Percentiles rank a stretch among this genome's conserved stretches.
Conservation (phyloP, 768 basidiomycete genomes). For the Trametes villosa region DNA sequence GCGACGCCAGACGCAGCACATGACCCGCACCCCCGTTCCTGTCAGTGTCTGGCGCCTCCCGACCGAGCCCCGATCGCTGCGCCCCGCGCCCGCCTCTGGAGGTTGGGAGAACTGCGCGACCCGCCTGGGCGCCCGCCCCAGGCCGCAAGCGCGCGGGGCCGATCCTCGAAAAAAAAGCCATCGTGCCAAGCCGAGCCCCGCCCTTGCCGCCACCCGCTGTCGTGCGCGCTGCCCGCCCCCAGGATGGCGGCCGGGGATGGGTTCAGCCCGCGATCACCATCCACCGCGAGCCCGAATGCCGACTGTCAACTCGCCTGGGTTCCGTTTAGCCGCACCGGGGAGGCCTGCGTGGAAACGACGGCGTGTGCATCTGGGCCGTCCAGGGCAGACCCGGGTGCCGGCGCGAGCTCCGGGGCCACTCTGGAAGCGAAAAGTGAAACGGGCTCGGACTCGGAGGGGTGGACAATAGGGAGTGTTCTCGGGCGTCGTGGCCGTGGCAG, state of each 20-base stretch:
- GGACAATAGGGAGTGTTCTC: neutral
- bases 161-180: neutral
- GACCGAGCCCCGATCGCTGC: conserved; percentile 6
- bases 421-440: no score
- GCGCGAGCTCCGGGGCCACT: conserved; percentile 1
- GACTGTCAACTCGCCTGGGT: neutral
- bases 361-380: conserved; percentile 3
- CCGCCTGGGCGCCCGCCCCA: neutral
- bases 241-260: conserved; percentile 2
- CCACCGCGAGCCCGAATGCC: neutral
- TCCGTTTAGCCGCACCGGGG: conserved; percentile 1
- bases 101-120: neutral
- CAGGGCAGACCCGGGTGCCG: neutral
- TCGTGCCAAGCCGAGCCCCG: neutral
- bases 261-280: conserved; percentile 9
- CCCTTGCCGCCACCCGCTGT: neutral
- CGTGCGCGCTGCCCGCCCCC: neutral
- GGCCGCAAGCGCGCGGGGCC: neutral
- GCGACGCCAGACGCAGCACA: neutral
- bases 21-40: conserved; percentile 5
- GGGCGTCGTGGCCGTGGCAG: neutral
- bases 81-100: conserved; percentile 1
- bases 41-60: conserved; percentile 4
- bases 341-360: neutral
- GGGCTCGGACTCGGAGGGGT: no score